Base-by-base conservation (phyloP, 139 green algal species). In the Asterochloris erici region DNA sequence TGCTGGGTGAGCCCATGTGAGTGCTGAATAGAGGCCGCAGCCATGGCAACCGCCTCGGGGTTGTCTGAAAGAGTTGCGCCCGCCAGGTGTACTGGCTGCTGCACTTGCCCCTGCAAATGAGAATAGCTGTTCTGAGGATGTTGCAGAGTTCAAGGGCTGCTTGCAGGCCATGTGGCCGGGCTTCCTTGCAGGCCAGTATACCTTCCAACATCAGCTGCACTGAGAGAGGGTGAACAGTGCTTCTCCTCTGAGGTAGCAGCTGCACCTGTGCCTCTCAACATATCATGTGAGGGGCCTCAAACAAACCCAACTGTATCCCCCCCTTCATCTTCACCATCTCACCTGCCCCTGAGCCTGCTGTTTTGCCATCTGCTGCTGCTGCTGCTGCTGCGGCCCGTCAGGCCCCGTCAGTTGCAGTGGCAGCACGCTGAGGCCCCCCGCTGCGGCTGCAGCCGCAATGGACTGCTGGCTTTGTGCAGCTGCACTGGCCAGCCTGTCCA, bases 381-480 rank as follows among this genome's bases (percentile, higher is more conserved):
- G 19, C 26, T 63, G 13, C 24, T 19, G 26, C 73, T 77, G n/a
- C 11, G 71, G 27, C 23, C 15, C 16, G 38, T 26, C 70, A 76
- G 19, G 23, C 17, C 14, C 70, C 54, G 73, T 16, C 47, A 29
- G n/a, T 60, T 77, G 70, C 70, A 76, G 14, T 13, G 13, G 15
- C 19, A 75, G 27, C n/a, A 28, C 17, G 15, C 73, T 23, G 23
- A 15, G 60, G 12, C 24, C 26, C 60, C 28, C 73, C 24, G 73
- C 23, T 19, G 1, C 24, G 13, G 1, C 21, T 1, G 27, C 60
- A 80, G 38, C 76, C 76, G 68, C 68, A 0, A 80, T 80, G 38
- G 68, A 62, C 60, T 80, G 76, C 23, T 80, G 76, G 38, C 60
- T 70, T 10, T 80, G 76, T 17, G 68, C 68, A 23, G 76, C 76